Percentiles rank a stretch among this genome's conserved stretches.
phyloP scores from a whole-genome alignment of 2,329 filamentous ascomycete species.

The Hymenoscyphus linearis region DNA sequence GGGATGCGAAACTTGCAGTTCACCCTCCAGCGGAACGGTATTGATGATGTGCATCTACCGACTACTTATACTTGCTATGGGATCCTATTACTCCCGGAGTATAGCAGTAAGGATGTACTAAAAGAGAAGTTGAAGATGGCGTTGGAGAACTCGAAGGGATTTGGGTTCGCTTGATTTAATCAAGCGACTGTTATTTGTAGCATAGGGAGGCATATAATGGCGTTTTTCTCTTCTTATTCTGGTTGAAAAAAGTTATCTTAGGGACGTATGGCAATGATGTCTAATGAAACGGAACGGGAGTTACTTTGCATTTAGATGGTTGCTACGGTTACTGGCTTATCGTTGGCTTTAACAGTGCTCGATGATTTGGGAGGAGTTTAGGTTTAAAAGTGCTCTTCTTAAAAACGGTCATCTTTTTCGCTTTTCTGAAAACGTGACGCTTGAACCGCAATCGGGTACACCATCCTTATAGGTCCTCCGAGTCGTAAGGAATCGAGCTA shows the following conservation, averaged over 20 bases:
- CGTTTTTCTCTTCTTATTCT: background rate
- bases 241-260: background rate
- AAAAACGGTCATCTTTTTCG: background rate
- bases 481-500: too few species aligned
- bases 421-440: background rate
- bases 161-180: slow-evolving; percentile 60
- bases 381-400: too few species aligned
- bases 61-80: slow-evolving; percentile 94
- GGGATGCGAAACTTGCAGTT: slow-evolving; percentile 80
- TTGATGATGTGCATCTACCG: slow-evolving; percentile 62
- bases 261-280: background rate
- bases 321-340: background rate
- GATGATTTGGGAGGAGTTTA: too few species aligned
- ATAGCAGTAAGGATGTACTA: slow-evolving; percentile 64
- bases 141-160: slow-evolving; percentile 81
- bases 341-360: background rate
- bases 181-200: background rate
- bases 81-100: slow-evolving; percentile 79
- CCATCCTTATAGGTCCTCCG: too few species aligned
- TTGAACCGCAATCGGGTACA: too few species aligned
- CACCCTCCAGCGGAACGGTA: slow-evolving; percentile 71
- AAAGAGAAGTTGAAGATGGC: slow-evolving; percentile 75
- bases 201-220: background rate
- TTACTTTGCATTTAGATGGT: background rate
- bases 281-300: background rate